phyloP scores from a whole-genome alignment of 495 filamentous ascomycete species.

The Aspergillus baeticus region DNA sequence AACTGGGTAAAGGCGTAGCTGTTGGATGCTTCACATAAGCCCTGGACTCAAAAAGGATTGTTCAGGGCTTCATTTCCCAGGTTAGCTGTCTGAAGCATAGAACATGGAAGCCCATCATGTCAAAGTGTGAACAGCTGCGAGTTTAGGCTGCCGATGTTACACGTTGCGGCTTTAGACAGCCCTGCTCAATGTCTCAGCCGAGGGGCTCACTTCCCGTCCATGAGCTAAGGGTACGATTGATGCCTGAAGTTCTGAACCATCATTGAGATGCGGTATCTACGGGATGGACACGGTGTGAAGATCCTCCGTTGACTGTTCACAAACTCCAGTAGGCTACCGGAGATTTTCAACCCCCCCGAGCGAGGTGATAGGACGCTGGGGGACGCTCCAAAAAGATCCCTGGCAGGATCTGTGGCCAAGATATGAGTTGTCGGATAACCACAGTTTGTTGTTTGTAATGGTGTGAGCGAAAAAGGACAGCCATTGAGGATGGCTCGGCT shows the following conservation, averaged over 20 bases:
- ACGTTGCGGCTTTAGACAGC: not conserved
- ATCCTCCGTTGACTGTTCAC: not conserved
- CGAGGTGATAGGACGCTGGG: not conserved
- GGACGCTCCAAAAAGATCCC: not conserved
- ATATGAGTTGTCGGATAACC: conserved; percentile 9
- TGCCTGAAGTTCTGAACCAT: not conserved
- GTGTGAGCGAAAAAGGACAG: not conserved
- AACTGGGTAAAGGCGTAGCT: not conserved
- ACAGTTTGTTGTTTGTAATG: not conserved
- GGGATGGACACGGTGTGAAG: not conserved
- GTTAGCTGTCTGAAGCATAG: no score
- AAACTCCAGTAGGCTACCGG: not conserved
- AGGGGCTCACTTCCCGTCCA: not conserved
- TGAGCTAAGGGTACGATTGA: not conserved
- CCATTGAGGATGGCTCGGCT: no score
- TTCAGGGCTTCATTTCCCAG: not conserved
- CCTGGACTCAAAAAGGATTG: not conserved
- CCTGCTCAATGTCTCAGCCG: not conserved
- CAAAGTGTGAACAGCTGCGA: not conserved
- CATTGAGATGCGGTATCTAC: not conserved
- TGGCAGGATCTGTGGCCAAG: not conserved
- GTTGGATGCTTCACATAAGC: conserved; percentile 23
- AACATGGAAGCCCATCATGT: no score
- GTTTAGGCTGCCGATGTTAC: not conserved
- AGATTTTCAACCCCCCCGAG: conserved; percentile 6